Evolutionary conservation across 2,329 filamentous ascomycete genomes (phyloP), one percentile per base, ranked within the genome.

Genomic region (Fusarium sp.): DNA sequence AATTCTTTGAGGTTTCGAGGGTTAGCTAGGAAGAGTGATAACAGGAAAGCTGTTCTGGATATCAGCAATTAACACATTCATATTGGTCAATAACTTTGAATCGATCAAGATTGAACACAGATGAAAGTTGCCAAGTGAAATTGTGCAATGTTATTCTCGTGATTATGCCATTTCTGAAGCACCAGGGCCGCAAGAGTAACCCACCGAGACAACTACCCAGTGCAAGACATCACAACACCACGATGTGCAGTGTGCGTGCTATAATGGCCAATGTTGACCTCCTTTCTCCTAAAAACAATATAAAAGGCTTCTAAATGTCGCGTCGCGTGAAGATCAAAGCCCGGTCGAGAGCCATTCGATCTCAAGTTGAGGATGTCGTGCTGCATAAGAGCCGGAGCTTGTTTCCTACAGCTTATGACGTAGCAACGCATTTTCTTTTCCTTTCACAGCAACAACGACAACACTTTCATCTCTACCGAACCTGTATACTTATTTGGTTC

Each of bases 241-340:
- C n/a, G 5, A 3, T 7, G 13, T 7, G 13, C 18, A 46, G 18
- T n/a, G 6, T 6, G 13, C 9, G 25, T 5, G 13, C 3, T n/a
- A 8, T 4, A 3, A 29, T 17, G 0, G 5, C 25, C 25, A 25
- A 25, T 5, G 5, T 25, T 5, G 25, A 12, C 15, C 17, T 8
- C 2, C 0, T 4, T n/a, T 12, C 8, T 4, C 12, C 27, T 15
- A 4, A 5, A 14, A 15, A 4, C 13, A n/a, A 4, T 6, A 10
- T 7, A 9, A 20, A 0, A 47, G 13, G 0, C 9, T 25, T 25
- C 25, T 5, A 25, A 25, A 25, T 25, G 25, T 7, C 1, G 10
- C 7, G 3, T 31, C 14, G 4, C 27, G 3, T 7, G 0, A n/a
- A 17, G 12, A 1, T 47, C 6, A 47, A 14, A 31, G 31, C 10